Evolutionary conservation across 495 filamentous ascomycete species (phyloP).

Genomic region (Glarea lozoyensis): DNA sequence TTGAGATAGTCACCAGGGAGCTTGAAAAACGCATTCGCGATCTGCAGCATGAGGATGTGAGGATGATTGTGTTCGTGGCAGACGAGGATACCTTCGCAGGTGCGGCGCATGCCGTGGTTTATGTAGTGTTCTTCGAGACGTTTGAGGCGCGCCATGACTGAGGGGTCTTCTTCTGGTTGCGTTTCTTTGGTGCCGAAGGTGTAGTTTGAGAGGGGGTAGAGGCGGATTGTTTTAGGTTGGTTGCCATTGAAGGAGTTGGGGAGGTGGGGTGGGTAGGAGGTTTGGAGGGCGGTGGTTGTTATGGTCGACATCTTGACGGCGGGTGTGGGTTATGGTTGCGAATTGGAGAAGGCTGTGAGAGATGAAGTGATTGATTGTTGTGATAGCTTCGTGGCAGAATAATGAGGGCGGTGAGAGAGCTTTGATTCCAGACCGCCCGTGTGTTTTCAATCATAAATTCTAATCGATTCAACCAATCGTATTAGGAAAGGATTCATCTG

Average conservation of each 20-base stretch:
- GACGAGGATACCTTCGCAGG: slow-evolving; percentile 91
- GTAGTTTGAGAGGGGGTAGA: slow-evolving; percentile 96
- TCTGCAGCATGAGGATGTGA: slow-evolving; percentile 96
- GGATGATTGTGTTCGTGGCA: slow-evolving; percentile 99
- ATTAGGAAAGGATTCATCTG: too few species aligned
- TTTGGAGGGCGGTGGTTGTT: slow-evolving; percentile 58
- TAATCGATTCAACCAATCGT: too few species aligned
- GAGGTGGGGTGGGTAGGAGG: slow-evolving; percentile 64
- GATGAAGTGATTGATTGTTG: too few species aligned
- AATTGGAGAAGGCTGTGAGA: slow-evolving; percentile 1
- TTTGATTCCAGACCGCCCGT: too few species aligned
- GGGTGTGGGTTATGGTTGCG: slow-evolving; percentile 3
- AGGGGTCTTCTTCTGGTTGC: slow-evolving; percentile 95
- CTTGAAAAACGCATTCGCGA: slow-evolving; percentile 99
- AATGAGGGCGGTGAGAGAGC: too few species aligned
- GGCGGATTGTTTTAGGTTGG: slow-evolving; percentile 82
- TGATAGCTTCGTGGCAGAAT: too few species aligned
- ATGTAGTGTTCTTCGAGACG: slow-evolving; percentile 91
- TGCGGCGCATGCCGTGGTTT: slow-evolving; percentile 87
- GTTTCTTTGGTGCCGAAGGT: slow-evolving; percentile 97
- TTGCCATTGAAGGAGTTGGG: slow-evolving; percentile 78
- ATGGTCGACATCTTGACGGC: slow-evolving; percentile 62
- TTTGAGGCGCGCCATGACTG: slow-evolving; percentile 83
- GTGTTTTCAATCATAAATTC: too few species aligned
- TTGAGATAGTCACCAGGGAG: slow-evolving; percentile 95